Conservation (phyloP, 2,329 filamentous ascomycete genomes). For the Aspergillus tubingensis region DNA sequence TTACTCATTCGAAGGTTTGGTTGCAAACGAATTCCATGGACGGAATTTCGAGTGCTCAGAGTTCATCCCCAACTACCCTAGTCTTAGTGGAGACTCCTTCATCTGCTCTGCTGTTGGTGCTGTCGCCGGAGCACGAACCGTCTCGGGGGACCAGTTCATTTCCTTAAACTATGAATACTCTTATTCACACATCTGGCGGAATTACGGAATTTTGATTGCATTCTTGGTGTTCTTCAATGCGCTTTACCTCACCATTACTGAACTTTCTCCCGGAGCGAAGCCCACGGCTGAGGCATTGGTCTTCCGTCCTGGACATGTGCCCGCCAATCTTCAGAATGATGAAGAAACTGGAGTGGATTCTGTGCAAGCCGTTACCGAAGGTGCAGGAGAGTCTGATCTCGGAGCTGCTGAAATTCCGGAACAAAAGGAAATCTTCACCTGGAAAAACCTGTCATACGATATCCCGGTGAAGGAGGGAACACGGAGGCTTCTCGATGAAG, state of each 20-base stretch:
- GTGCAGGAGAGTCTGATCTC: not conserved
- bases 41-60: conserved; percentile 58
- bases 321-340: not conserved
- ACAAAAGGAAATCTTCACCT: conserved; percentile 76
- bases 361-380: not conserved
- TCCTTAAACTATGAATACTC: conserved; percentile 58
- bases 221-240: not conserved
- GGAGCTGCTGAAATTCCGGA: conserved; percentile 19
- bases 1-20: conserved; percentile 77
- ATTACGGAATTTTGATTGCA: conserved; percentile 66
- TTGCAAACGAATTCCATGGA: conserved; percentile 77
- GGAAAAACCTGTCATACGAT: conserved; percentile 77
- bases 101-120: conserved; percentile 62
- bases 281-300: conserved; percentile 7
- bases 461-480: conserved; percentile 73
- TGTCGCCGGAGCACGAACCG: conserved; percentile 52
- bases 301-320: conserved; percentile 6
- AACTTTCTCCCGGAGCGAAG: not conserved
- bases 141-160: conserved; percentile 63
- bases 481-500: conserved; percentile 59
- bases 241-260: not conserved
- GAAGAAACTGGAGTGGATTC: conserved; percentile 9
- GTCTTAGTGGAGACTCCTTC: conserved; percentile 40
- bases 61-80: conserved; percentile 43
- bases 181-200: conserved; percentile 63